Evolutionary conservation across 2,329 filamentous ascomycete species (phyloP).

Genomic region (Xylaria sp.): DNA sequence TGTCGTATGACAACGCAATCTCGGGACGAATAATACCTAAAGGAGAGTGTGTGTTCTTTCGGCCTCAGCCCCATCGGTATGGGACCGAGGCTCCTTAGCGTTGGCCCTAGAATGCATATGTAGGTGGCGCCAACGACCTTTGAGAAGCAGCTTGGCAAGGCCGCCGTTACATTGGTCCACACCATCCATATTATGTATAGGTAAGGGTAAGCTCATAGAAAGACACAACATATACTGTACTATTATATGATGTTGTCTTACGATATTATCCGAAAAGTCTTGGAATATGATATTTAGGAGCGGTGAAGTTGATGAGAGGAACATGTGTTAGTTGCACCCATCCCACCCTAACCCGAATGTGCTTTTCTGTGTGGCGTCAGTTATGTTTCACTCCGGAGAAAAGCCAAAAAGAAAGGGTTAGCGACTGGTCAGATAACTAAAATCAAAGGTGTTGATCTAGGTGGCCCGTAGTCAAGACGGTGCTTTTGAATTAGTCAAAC

Average conservation of each 20-base stretch:
- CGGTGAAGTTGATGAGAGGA: neutral
- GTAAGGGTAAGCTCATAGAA: too few species aligned
- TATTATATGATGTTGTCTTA: too few species aligned
- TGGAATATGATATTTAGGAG: too few species aligned
- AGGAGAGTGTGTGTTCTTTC: neutral
- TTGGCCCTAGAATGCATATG: neutral
- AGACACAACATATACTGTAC: too few species aligned
- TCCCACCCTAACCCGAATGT: neutral
- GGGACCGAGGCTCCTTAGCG: too few species aligned
- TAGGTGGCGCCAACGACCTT: conserved; percentile 9
- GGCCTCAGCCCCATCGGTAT: neutral
- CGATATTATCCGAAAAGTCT: too few species aligned
- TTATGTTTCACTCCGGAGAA: too few species aligned
- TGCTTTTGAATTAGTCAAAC: neutral
- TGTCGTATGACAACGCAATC: neutral
- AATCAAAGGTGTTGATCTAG: neutral
- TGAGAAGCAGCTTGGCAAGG: neutral
- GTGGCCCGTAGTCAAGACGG: neutral
- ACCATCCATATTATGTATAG: too few species aligned
- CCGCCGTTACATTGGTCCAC: neutral
- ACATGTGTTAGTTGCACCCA: neutral
- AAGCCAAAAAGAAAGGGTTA: neutral
- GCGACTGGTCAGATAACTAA: neutral
- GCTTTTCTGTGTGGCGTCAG: neutral
- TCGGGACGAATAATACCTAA: neutral